Evolutionary conservation across 202 grass and related monocot species (phyloP).

Genomic region (Setaria italica): DNA sequence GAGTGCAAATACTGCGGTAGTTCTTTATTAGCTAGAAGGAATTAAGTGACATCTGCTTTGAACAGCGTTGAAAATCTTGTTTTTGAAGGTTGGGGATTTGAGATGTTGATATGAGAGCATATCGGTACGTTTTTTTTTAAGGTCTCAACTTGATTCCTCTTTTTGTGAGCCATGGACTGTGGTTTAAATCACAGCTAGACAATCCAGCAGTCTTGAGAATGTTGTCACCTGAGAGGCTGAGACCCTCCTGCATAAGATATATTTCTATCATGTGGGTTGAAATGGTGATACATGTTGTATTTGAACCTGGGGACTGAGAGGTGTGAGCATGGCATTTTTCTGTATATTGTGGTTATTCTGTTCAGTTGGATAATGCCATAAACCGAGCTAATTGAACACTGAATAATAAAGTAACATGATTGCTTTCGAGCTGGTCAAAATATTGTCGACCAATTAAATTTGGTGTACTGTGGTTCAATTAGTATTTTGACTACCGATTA

Average conservation of each 20-base stretch:
- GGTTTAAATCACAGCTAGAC: neutral
- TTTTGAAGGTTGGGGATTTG: neutral
- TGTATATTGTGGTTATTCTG: constrained; percentile 4
- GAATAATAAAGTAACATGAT: neutral
- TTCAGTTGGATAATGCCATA: neutral
- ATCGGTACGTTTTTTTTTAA: neutral
- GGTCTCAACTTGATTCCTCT: neutral
- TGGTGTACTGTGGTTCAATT: neutral
- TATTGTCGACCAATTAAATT: neutral
- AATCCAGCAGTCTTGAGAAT: neutral
- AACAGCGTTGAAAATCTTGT: neutral
- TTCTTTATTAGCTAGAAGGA: neutral
- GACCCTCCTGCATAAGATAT: constrained; percentile 12
- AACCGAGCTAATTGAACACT: neutral
- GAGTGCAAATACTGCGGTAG: neutral
- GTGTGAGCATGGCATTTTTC: neutral
- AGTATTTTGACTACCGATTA: too few species aligned
- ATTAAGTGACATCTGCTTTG: neutral
- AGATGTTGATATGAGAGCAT: neutral
- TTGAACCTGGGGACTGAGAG: neutral
- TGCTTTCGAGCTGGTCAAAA: neutral
- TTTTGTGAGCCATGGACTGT: neutral
- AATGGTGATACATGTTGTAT: neutral
- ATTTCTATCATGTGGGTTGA: neutral
- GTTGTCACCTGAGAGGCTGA: neutral